Conservation (phyloP, 805 yeast species). For the Wickerhamiella slavikovae region DNA sequence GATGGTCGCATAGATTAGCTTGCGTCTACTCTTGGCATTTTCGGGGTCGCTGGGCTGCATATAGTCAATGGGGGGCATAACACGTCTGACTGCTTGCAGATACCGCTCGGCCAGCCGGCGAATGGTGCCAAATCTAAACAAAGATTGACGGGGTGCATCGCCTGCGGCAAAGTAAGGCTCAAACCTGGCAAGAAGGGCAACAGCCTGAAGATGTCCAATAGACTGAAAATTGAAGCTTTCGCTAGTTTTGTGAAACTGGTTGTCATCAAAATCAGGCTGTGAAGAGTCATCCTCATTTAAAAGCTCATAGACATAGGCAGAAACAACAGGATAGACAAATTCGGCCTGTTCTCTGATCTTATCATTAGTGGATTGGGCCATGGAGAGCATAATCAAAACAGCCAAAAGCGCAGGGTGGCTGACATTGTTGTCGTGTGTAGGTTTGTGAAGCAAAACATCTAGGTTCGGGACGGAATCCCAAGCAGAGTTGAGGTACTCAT, state of each 20-base stretch:
- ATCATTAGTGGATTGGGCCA: constrained; percentile 11
- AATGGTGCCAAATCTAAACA: constrained; percentile 6
- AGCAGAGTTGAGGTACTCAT: constrained; percentile 9
- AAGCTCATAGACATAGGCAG: constrained; percentile 10
- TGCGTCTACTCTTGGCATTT: constrained; percentile 1
- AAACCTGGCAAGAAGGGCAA: constrained; percentile 12
- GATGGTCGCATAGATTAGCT: constrained; percentile 13
- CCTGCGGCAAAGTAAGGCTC: constrained; percentile 12
- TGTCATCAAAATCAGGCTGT: too few species aligned
- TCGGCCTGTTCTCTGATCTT: constrained; percentile 7
- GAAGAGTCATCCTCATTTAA: constrained; percentile 5
- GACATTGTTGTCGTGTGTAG: constrained; percentile 13
- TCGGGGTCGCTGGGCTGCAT: too few species aligned
- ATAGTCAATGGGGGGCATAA: neutral
- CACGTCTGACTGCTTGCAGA: constrained; percentile 7
- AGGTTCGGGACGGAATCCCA: constrained; percentile 12
- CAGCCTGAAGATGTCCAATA: constrained; percentile 15
- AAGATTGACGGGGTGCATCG: constrained; percentile 4
- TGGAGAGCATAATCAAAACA: constrained; percentile 14
- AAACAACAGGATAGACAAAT: constrained; percentile 8
- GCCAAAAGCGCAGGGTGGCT: constrained; percentile 13
- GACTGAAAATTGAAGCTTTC: constrained; percentile 6
- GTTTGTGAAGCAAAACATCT: constrained; percentile 12
- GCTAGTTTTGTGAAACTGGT: constrained; percentile 1
- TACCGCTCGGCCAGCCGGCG: constrained; percentile 11